A percentile compares a stretch with the other conserved stretches of the same genome.
phyloP scores from a whole-genome alignment of 208 protist genomes.

The Wallacemonas rigidus region DNA sequence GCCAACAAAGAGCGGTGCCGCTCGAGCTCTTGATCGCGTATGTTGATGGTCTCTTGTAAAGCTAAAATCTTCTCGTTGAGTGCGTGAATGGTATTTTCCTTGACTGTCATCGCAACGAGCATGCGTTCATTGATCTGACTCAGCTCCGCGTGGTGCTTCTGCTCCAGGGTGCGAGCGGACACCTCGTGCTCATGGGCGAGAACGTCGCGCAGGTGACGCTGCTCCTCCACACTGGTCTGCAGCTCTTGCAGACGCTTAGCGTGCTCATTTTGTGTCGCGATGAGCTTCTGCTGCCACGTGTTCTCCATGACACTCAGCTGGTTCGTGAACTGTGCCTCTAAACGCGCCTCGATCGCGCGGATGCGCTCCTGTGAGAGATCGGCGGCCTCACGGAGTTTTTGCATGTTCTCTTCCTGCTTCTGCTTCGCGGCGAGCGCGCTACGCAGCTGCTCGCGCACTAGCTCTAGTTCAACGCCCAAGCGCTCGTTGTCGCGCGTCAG shows the following conservation, averaged over 20 bases:
- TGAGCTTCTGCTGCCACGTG: conserved; percentile 70
- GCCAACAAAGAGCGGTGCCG: conserved; percentile 61
- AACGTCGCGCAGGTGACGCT: conserved; percentile 35
- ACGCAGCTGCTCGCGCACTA: conserved; percentile 63
- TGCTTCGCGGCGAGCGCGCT: conserved; percentile 35
- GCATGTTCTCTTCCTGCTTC: conserved; percentile 53
- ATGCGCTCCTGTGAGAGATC: conserved; percentile 54
- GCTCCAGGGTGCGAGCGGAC: conserved; percentile 64
- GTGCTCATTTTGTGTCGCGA: conserved; percentile 62
- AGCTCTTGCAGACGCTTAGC: conserved; percentile 51
- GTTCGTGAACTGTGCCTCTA: conserved; percentile 51
- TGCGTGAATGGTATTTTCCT: conserved; percentile 70
- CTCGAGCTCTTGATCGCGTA: conserved; percentile 73
- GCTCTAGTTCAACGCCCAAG: conserved; percentile 69
- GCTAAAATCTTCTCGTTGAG: conserved; percentile 69
- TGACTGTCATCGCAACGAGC: conserved; percentile 75
- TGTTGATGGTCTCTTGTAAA: conserved; percentile 69
- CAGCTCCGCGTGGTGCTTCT: conserved; percentile 76
- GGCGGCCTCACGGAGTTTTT: conserved; percentile 35
- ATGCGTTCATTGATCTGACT: conserved; percentile 83
- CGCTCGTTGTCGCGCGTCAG: conserved; percentile 70
- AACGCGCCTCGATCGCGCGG: conserved; percentile 54
- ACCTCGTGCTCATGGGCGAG: conserved; percentile 45
- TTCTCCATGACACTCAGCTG: conserved; percentile 60
- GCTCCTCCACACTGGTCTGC: conserved; percentile 46